Base-by-base conservation (phyloP, 2,329 filamentous ascomycete species). In the Pseudogymnoascus sp. region DNA sequence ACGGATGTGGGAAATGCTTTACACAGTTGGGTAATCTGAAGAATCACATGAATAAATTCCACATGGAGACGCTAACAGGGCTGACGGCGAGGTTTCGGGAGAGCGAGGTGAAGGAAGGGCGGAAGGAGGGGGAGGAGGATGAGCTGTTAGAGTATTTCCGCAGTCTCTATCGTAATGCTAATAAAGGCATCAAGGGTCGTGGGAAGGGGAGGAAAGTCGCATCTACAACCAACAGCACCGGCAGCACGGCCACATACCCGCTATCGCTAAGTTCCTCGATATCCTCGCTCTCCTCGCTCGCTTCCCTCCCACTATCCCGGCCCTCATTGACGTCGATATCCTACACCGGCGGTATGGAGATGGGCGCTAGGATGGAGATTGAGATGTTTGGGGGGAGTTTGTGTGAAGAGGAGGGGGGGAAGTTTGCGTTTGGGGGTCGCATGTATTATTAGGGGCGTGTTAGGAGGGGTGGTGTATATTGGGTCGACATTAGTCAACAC, bases 161-260 rank as follows among this genome's bases (percentile, higher is more conserved):
- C 3, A 82, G 82, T 0, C 81, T 96, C n/a, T 97, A 96, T 82
- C 96, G 96, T 80, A 96, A 97, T 77, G 93, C 89, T 77, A 97
- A 97, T 82, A 96, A 96, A 76, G 95, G 95, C 1, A 97, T 97
- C 80, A 97, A 97, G 77, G 95, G 95, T 10, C 87, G 95, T 53
- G 95, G 95, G 47, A 95, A 93, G 73, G 90, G 93, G 69, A 82
- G 91, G 64, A 86, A 86, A 64, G 88, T 92, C 62, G 28, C n/a
- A n/a, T n/a, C n/a, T n/a, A n/a, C n/a, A 26, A 21, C 1, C n/a
- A n/a, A n/a, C n/a, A n/a, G n/a, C n/a, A n/a, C n/a, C n/a, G n/a
- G n/a, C n/a, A n/a, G n/a, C n/a, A n/a, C n/a, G n/a, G n/a, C n/a
- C n/a, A n/a, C n/a, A n/a, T n/a, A n/a, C n/a, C n/a, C n/a, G n/a